Conservation (phyloP, 768 basidiomycete genomes). For the Holtermanniella nyarrowii region DNA sequence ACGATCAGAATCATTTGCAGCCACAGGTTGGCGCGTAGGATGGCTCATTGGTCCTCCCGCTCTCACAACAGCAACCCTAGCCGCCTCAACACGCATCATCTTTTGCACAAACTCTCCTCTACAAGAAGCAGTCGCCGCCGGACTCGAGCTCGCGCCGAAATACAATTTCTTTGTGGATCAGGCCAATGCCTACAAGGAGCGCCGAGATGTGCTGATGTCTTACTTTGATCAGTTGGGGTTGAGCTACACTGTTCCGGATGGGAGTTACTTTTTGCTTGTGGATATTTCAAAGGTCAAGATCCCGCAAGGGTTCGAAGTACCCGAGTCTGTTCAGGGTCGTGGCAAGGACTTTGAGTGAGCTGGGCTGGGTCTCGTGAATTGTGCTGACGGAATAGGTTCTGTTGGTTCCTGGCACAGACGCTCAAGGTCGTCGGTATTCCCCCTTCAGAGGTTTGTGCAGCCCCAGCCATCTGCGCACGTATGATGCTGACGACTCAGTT, state of each 20-base stretch:
- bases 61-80: slow-evolving; percentile 75
- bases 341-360: slow-evolving; percentile 76
- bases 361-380: neutral
- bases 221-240: slow-evolving; percentile 76
- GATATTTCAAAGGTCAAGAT: slow-evolving; percentile 51
- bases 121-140: slow-evolving; percentile 87
- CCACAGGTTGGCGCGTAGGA: slow-evolving; percentile 94
- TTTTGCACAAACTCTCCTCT: slow-evolving; percentile 91
- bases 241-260: slow-evolving; percentile 78
- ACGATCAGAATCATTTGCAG: slow-evolving; percentile 74
- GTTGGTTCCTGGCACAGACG: slow-evolving; percentile 89
- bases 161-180: slow-evolving; percentile 71
- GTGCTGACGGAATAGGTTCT: slow-evolving; percentile 49
- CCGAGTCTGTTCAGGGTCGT: slow-evolving; percentile 59
- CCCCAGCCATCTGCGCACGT: neutral
- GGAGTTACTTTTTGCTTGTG: slow-evolving; percentile 75
- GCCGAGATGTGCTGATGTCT: slow-evolving; percentile 61
- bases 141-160: slow-evolving; percentile 65
- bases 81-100: slow-evolving; percentile 84
- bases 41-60: slow-evolving; percentile 83
- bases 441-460: slow-evolving; percentile 71
- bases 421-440: slow-evolving; percentile 87
- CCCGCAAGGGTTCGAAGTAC: slow-evolving; percentile 77
- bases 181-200: slow-evolving; percentile 63
- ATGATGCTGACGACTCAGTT: slow-evolving; percentile 50